Evolutionary conservation across 1,284 basidiomycete genomes (phyloP).

Genomic region (Somion occarium): DNA sequence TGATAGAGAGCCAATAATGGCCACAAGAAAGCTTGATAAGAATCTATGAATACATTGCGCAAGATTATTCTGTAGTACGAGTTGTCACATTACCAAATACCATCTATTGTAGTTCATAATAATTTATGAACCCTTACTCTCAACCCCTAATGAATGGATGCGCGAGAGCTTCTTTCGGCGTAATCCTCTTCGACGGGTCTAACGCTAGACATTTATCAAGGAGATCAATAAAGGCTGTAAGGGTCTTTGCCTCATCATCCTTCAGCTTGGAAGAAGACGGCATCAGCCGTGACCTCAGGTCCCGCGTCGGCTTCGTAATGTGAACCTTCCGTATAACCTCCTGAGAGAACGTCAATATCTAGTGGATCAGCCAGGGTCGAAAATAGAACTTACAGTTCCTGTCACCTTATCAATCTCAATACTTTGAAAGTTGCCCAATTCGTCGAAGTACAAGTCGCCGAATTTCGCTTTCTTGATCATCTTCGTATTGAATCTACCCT

Average conservation of each 20-base stretch:
- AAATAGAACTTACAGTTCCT: slow-evolving; percentile 57
- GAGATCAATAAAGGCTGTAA: slow-evolving; percentile 86
- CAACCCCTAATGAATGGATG: slow-evolving; percentile 84
- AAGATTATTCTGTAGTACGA: background rate
- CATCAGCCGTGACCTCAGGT: slow-evolving; percentile 80
- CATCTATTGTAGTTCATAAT: background rate
- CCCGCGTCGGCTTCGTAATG: slow-evolving; percentile 79
- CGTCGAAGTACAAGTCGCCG: slow-evolving; percentile 91
- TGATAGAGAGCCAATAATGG: background rate
- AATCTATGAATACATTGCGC: slow-evolving; percentile 1
- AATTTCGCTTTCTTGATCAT: slow-evolving; percentile 95
- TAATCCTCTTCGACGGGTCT: slow-evolving; percentile 86
- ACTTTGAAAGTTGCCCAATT: slow-evolving; percentile 77
- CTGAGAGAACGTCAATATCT: slow-evolving; percentile 36
- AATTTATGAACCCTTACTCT: slow-evolving; percentile 6
- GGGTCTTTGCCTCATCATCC: slow-evolving; percentile 83
- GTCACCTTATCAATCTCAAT: slow-evolving; percentile 83
- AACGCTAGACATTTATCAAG: slow-evolving; percentile 89
- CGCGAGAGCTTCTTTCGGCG: slow-evolving; percentile 81
- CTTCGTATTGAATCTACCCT: slow-evolving; percentile 90
- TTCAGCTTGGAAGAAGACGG: slow-evolving; percentile 76
- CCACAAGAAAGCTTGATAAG: background rate
- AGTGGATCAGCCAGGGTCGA: slow-evolving; percentile 5
- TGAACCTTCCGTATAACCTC: slow-evolving; percentile 79
- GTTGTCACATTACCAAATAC: slow-evolving; percentile 3